phyloP scores from a whole-genome alignment of 2,329 filamentous ascomycete species.

The Alternaria sp. region DNA sequence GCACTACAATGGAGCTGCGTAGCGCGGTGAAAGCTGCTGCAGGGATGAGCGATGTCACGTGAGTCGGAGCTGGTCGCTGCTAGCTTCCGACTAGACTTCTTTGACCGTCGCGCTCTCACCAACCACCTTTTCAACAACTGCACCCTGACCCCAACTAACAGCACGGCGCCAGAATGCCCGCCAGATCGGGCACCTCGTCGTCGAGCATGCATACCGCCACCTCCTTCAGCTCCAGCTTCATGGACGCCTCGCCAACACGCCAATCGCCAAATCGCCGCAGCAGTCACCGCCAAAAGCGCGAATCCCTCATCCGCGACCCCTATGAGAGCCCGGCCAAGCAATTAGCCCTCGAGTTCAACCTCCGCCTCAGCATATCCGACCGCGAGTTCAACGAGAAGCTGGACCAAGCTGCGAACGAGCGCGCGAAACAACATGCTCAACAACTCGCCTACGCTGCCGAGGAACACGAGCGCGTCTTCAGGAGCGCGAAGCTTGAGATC shows the following conservation, averaged over 20 bases:
- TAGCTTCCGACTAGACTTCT: constrained; percentile 8
- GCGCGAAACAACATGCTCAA: constrained; percentile 67
- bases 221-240: constrained; percentile 41
- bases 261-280: constrained; percentile 42
- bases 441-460: constrained; percentile 70
- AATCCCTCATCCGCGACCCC: constrained; percentile 28
- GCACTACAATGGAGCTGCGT: background rate
- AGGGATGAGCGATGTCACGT: constrained; percentile 23
- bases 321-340: constrained; percentile 45
- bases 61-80: constrained; percentile 10
- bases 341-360: constrained; percentile 51
- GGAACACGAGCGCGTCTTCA: constrained; percentile 70
- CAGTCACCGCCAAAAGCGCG: constrained; percentile 28
- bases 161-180: constrained; percentile 31
- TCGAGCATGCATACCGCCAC: constrained; percentile 44
- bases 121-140: constrained; percentile 29
- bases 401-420: constrained; percentile 67
- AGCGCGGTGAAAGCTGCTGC: constrained; percentile 11
- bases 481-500: constrained; percentile 61
- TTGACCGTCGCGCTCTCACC: constrained; percentile 22
- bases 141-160: constrained; percentile 8
- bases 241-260: constrained; percentile 38
- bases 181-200: constrained; percentile 42
- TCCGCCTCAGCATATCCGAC: constrained; percentile 51
- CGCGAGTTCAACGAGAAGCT: constrained; percentile 63